A percentile compares a stretch with the other conserved stretches of the same genome.
Conservation (phyloP, 148 eudicot species). For the Limonium bicolor region DNA sequence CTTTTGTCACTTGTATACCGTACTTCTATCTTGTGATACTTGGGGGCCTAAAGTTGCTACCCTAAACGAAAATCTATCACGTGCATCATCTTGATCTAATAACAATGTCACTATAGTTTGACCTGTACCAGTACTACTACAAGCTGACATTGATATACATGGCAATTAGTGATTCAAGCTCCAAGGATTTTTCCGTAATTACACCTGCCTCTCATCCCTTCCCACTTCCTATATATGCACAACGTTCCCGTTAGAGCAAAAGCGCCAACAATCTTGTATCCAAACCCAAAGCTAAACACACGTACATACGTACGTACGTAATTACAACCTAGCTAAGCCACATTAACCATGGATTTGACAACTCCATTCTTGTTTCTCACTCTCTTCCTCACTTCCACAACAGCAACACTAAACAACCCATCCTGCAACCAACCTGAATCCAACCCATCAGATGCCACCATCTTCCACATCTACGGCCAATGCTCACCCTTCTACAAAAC, state of each 20-base stretch:
- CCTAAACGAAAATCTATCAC: no score
- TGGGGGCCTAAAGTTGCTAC: no score
- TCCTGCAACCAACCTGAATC: constrained; percentile 26
- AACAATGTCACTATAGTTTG: no score
- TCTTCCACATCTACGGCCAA: constrained; percentile 55
- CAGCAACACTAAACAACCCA: constrained; percentile 22
- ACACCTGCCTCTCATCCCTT: neutral
- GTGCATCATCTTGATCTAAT: no score
- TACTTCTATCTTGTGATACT: no score
- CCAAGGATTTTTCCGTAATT: neutral
- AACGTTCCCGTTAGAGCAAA: neutral
- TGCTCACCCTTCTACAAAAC: constrained; percentile 64
- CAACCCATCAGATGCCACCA: constrained; percentile 33
- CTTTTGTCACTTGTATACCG: no score
- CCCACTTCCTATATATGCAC: neutral
- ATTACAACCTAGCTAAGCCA: neutral
- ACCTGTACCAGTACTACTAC: no score
- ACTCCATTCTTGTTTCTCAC: constrained; percentile 26
- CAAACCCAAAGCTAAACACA: no score
- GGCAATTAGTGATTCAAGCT: no score
- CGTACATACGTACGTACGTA: no score
- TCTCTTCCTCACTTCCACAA: constrained; percentile 14
- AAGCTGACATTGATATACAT: no score
- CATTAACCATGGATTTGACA: constrained; percentile 18
- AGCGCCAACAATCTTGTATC: no score